phyloP scores from a whole-genome alignment of 2,329 filamentous ascomycete genomes.

The Penicillium sp. region DNA sequence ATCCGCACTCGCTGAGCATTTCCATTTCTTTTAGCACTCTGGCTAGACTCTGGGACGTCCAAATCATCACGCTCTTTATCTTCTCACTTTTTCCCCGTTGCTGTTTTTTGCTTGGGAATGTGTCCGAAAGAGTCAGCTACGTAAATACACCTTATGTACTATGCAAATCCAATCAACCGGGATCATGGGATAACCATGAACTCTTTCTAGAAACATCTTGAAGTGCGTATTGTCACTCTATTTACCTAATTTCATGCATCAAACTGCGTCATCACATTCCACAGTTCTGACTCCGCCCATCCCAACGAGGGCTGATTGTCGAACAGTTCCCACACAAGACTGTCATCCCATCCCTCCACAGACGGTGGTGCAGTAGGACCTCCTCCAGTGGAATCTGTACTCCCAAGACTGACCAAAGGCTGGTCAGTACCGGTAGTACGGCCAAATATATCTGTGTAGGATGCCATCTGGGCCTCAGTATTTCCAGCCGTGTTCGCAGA shows the following conservation, averaged over 20 bases:
- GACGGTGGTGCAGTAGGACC: constrained; percentile 2
- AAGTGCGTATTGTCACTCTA: neutral
- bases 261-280: constrained; percentile 18
- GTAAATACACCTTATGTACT: constrained; percentile 24
- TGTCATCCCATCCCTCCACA: constrained; percentile 23
- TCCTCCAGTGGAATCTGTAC: neutral
- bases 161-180: constrained; percentile 9
- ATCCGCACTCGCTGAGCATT: constrained; percentile 16
- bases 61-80: constrained; percentile 11
- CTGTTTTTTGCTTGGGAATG: constrained; percentile 16
- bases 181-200: neutral
- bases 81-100: constrained; percentile 1
- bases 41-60: constrained; percentile 26
- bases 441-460: constrained; percentile 6
- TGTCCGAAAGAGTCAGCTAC: constrained; percentile 14
- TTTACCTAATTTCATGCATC: neutral
- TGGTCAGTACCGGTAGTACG: neutral
- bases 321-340: constrained; percentile 25
- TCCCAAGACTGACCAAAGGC: neutral
- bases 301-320: constrained; percentile 24
- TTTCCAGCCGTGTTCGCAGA: neutral
- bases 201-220: neutral
- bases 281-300: constrained; percentile 24
- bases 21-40: constrained; percentile 16
- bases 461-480: neutral